Evolutionary conservation across 129 eudicot genomes (phyloP), one percentile per base, ranked within the genome.

Genomic region (Escallonia herrerae): DNA sequence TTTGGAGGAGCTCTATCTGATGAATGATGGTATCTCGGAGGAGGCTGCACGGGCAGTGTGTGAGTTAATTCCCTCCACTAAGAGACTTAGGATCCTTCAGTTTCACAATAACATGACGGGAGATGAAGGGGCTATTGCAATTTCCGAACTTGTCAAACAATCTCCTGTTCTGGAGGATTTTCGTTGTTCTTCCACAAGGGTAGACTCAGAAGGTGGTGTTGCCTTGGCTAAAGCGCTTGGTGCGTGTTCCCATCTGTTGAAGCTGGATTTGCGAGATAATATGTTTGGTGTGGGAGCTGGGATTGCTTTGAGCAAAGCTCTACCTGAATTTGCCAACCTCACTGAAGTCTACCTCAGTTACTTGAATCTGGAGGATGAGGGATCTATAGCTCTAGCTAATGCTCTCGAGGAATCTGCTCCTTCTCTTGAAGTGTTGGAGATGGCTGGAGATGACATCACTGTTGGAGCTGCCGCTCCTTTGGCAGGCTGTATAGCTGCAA

Each of bases 81-180:
- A 79, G 51, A 82, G 66, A 65, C 73, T 85, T 3, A 73, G 33
- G 51, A 69, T 79, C 50, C 83, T 85, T 55, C 85, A 85, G 22
- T 85, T 82, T 68, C 91, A 85, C 43, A 85, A 82, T 71, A 85
- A 85, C 76, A 85, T 85, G 87, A 76, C 87, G 3, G 91, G 91
- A 13, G 91, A 85, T 67, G 87, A 76, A 74, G 91, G 87, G 38
- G 91, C 87, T 0, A 60, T 78, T 56, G 82, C 87, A 38, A 85
- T 85, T 58, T 54, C 87, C 53, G 72, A 79, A 52, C 63, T 85
- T 7, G 83, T 85, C 72, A 81, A 66, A 11, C 39, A 64, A 10
- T 85, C 83, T 47, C 87, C 85, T 15, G 10, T 70, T 53, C 60
- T 85, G 33, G 87, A 85, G 65, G 80, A 85, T 73, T 85, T 85